These are phyloP conservation scores for Trametes cingulata DNA, from an alignment of 768 basidiomycete genomes.

Conservation along the genomic window DNA sequence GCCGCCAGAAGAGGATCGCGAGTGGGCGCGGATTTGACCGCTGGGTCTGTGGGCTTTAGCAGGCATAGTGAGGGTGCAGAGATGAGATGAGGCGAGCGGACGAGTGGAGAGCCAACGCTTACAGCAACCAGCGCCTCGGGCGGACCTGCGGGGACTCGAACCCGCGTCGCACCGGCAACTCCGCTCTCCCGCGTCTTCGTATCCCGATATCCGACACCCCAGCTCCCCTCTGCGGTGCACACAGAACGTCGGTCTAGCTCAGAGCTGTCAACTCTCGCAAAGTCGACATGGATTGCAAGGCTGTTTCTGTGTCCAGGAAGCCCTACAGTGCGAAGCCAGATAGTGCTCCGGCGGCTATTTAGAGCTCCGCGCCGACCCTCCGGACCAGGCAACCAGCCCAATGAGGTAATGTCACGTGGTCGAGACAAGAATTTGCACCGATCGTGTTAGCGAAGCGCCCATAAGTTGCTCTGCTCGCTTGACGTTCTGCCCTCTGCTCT, in stretches of 20 bases:
- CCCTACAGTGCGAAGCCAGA: not conserved
- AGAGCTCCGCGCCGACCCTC: not conserved
- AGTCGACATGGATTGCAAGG: not conserved
- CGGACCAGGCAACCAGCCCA: not conserved
- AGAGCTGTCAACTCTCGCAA: not conserved
- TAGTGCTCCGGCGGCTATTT: not conserved
- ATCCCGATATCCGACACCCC: not conserved
- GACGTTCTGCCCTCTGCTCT: not conserved
- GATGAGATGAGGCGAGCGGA: constrained; percentile 6
- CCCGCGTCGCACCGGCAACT: constrained; percentile 2
- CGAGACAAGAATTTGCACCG: constrained; percentile 8
- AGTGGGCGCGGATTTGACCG: constrained; percentile 59
- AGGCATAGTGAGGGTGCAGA: constrained; percentile 42
- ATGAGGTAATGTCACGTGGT: constrained; percentile 14
- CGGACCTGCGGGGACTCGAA: constrained; percentile 2
- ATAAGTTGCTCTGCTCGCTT: not conserved
- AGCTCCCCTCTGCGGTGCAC: not conserved
- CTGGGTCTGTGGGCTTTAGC: constrained; percentile 51
- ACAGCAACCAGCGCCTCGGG: constrained; percentile 10
- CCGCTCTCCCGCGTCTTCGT: not conserved
- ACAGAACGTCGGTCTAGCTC: not conserved
- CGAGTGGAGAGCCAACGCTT: constrained; percentile 5
- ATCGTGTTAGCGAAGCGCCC: constrained; percentile 7
- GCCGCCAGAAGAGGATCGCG: constrained; percentile 57
- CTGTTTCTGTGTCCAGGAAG: not conserved